These are phyloP conservation scores for Tarenaya hassleriana DNA, from an alignment of 345 rosid genomes.

Conservation along the genomic window DNA sequence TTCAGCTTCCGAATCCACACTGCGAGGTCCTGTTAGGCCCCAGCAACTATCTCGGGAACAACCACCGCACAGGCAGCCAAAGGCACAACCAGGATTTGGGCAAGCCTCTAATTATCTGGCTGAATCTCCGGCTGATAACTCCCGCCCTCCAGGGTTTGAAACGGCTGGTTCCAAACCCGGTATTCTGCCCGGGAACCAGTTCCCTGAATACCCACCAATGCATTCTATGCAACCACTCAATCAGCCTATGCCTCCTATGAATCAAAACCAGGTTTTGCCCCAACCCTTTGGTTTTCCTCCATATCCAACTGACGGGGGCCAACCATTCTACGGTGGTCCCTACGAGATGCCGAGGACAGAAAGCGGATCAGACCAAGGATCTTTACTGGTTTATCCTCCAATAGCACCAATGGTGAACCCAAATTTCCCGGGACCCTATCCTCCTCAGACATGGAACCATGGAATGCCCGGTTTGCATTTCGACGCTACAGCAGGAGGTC, in stretches of 20 bases:
- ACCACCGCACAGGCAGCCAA: slow-evolving; percentile 45
- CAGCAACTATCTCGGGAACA: slow-evolving; percentile 61
- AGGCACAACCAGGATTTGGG: slow-evolving; percentile 43
- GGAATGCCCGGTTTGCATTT: slow-evolving; percentile 36
- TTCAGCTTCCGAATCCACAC: slow-evolving; percentile 60
- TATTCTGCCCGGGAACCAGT: slow-evolving; percentile 20
- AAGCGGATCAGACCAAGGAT: slow-evolving; percentile 63
- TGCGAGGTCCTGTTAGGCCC: slow-evolving; percentile 55
- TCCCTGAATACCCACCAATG: slow-evolving; percentile 56
- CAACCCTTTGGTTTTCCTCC: slow-evolving; percentile 57
- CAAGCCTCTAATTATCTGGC: slow-evolving; percentile 45
- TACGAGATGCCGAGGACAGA: slow-evolving; percentile 55
- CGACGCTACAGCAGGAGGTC: slow-evolving; percentile 35
- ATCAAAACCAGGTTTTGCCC: slow-evolving; percentile 45
- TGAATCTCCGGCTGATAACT: slow-evolving; percentile 32
- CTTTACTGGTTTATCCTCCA: slow-evolving; percentile 69
- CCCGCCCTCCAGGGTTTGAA: slow-evolving; percentile 62
- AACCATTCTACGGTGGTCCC: slow-evolving; percentile 50
- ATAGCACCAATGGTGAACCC: slow-evolving; percentile 38
- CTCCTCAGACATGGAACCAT: slow-evolving; percentile 66
- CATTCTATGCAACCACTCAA: slow-evolving; percentile 60
- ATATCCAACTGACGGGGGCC: slow-evolving; percentile 63
- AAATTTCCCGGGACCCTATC: slow-evolving; percentile 47
- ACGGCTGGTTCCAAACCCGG: slow-evolving; percentile 48
- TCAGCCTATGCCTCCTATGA: slow-evolving; percentile 56